Conservation (phyloP, 768 basidiomycete genomes). For the Leucosporidium creatinivorum region DNA sequence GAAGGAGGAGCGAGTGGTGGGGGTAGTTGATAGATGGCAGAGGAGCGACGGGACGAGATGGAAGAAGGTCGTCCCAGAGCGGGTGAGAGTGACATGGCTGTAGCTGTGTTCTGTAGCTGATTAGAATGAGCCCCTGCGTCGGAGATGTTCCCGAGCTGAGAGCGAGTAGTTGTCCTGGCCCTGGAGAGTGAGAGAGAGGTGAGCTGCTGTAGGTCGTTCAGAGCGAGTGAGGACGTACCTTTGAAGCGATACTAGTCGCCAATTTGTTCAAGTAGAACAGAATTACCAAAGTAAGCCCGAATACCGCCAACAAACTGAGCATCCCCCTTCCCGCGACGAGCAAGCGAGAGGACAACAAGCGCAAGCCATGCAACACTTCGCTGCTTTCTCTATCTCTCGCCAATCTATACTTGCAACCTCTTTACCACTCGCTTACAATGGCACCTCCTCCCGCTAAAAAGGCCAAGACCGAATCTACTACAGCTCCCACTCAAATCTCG, state of each 20-base stretch:
- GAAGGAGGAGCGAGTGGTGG: not conserved
- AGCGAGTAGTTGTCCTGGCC: conserved; percentile 2
- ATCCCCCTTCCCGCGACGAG: too few relatives aligned
- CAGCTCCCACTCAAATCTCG: not conserved
- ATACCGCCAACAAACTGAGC: not conserved
- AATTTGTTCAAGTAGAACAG: not conserved
- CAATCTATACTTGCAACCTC: too few relatives aligned
- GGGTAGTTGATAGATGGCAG: not conserved
- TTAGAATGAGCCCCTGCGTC: not conserved
- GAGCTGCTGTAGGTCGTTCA: not conserved
- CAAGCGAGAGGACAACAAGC: too few relatives aligned
- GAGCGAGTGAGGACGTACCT: not conserved
- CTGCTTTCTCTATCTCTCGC: too few relatives aligned
- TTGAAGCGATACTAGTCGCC: not conserved
- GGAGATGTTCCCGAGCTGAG: not conserved
- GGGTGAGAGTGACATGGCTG: not conserved
- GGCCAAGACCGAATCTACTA: too few relatives aligned
- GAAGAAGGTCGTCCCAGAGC: not conserved
- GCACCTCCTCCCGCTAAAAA: too few relatives aligned
- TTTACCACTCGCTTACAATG: too few relatives aligned
- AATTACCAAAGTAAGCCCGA: not conserved
- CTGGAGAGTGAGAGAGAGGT: not conserved
- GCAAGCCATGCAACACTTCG: too few relatives aligned
- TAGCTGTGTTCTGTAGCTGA: not conserved
- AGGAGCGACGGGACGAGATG: not conserved